Evolutionary conservation across 768 basidiomycete species (phyloP), one percentile per base, ranked within the genome.

Genomic region (Tylopilus subfusipes): DNA sequence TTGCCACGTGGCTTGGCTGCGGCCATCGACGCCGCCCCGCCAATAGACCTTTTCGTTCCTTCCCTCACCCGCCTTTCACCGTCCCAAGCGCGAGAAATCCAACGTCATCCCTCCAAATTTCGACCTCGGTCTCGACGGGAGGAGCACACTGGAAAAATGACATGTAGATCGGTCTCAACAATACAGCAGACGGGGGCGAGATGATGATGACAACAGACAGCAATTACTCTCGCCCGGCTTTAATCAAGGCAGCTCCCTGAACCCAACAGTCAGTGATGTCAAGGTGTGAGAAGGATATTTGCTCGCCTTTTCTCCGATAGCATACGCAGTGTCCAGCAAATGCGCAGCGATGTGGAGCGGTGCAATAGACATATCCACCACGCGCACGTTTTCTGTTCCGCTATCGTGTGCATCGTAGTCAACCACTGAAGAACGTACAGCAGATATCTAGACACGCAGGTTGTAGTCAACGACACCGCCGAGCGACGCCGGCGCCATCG

Each of bases 401-500:
- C 59, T 60, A 18, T 48, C 42, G 5, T 13, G 18, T 36, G 25
- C 8, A 2, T 36, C 30, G 21, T 27, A 9, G 18, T 36, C 42
- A 34, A 36, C 18, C n/a, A n/a, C n/a, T n/a, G n/a, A n/a, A n/a
- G n/a, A n/a, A n/a, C n/a, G 22, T 10, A 2, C 12, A 48, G 21
- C 11, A 31, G n/a, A 18, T 9, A 13, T 0, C 61, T 62, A 50
- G 33, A 62, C 39, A 14, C 62, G 61, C 42, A 62, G 42, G 13
- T 62, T 33, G 14, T 45, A 22, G 27, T 60, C 55, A 6, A 62
- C 59, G 11, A 60, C 59, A 21, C 59, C 59, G 5, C 59, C 60
- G 2, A 62, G 43, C n/a, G 50, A 43, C 21, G 29, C 39, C n/a
- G 61, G 57, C 2, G 62, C 62, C 62, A 62, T 62, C 16, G 62